Conservation (phyloP, 2,329 filamentous ascomycete genomes). For the Zymoseptoria passerinii region DNA sequence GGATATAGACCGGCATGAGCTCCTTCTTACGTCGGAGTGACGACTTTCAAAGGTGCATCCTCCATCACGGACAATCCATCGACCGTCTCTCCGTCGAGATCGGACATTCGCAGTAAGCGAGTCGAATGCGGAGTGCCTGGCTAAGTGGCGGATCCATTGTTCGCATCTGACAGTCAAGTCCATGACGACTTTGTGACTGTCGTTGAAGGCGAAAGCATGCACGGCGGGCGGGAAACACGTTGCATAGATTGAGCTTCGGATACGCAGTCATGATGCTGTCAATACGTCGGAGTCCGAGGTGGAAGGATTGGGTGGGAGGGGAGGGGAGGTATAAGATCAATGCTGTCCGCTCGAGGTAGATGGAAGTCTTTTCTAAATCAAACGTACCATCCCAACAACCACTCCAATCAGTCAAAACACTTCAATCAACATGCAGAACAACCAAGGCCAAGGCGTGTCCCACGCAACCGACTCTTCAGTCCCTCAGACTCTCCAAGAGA, state of each 20-base stretch:
- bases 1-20: no score
- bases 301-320: background rate
- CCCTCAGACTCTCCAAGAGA: constrained; percentile 33
- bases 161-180: background rate
- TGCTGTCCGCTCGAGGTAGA: background rate
- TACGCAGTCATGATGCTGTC: background rate
- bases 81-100: background rate
- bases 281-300: background rate
- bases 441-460: constrained; percentile 34
- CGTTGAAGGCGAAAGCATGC: background rate
- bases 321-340: background rate
- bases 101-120: background rate
- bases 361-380: background rate
- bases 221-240: background rate
- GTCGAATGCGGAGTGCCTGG: background rate
- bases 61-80: background rate
- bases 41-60: background rate
- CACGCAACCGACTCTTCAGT: constrained; percentile 35
- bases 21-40: background rate
- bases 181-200: background rate
- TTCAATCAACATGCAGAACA: constrained; percentile 12
- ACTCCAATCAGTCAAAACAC: background rate
- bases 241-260: background rate
- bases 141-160: background rate
- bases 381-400: background rate